Conservation (phyloP, 441 rosid genomes). For the Eruca vesicaria region DNA sequence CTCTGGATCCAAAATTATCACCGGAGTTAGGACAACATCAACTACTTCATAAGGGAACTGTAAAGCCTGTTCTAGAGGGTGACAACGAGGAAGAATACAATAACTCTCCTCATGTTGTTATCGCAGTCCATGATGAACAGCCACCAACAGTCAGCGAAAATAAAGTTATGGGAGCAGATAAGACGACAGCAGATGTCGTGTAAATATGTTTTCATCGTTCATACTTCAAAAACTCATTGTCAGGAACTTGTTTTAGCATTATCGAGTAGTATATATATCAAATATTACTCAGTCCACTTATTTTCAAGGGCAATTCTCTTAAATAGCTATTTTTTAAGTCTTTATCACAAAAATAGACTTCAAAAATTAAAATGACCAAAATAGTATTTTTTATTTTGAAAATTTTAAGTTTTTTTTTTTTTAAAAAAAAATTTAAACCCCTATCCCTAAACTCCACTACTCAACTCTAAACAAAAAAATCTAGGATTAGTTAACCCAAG, state of each 20-base stretch:
- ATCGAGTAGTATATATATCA: background rate
- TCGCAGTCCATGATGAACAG: conserved; percentile 34
- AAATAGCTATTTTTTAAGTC: too few relatives aligned
- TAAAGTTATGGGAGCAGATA: conserved; percentile 2
- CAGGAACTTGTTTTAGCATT: background rate
- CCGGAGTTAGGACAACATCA: conserved; percentile 39
- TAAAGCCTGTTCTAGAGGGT: conserved; percentile 50
- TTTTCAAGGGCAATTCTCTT: too few relatives aligned
- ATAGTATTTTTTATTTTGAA: too few relatives aligned
- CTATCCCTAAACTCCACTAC: too few relatives aligned
- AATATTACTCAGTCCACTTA: background rate
- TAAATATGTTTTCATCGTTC: conserved; percentile 7
- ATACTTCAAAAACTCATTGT: background rate
- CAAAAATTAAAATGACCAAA: too few relatives aligned
- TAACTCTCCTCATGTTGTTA: conserved; percentile 35
- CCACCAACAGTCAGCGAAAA: conserved; percentile 6
- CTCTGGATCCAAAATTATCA: conserved; percentile 28
- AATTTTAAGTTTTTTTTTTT: too few relatives aligned
- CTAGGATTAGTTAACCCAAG: too few relatives aligned
- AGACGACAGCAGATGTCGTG: conserved; percentile 9
- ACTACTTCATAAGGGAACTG: conserved; percentile 52
- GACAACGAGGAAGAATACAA: conserved; percentile 18
- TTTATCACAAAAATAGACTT: too few relatives aligned
- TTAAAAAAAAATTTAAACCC: too few relatives aligned
- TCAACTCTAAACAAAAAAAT: too few relatives aligned